Evolutionary conservation across 805 yeast species (phyloP).

Genomic region (Hanseniaspora nectarophila): DNA sequence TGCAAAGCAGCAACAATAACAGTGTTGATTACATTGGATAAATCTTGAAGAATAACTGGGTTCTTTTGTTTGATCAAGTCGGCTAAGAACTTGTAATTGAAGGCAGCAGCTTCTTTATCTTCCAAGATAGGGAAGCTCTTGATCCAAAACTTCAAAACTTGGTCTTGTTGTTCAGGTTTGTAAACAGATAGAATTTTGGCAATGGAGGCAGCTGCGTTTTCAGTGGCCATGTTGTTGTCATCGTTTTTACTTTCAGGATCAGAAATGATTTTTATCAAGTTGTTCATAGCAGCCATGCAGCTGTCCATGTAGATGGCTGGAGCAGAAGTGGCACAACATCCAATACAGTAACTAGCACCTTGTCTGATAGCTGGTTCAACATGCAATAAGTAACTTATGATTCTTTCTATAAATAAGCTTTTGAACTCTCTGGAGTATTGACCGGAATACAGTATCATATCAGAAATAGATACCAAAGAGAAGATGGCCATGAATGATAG

Average conservation of each 20-base stretch:
- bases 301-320: slow-evolving; percentile 51
- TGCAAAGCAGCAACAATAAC: slow-evolving; percentile 66
- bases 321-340: slow-evolving; percentile 76
- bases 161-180: slow-evolving; percentile 55
- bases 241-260: slow-evolving; percentile 78
- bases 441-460: slow-evolving; percentile 70
- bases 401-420: slow-evolving; percentile 49
- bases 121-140: slow-evolving; percentile 66
- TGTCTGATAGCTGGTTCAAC: slow-evolving; percentile 69
- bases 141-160: slow-evolving; percentile 65
- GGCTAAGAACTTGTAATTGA: slow-evolving; percentile 61
- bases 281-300: slow-evolving; percentile 57
- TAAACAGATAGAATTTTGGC: slow-evolving; percentile 67
- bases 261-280: slow-evolving; percentile 57
- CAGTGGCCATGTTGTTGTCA: slow-evolving; percentile 77
- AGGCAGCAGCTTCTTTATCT: slow-evolving; percentile 83
- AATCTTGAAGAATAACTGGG: slow-evolving; percentile 41
- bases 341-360: slow-evolving; percentile 73
- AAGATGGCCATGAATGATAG: slow-evolving; percentile 59
- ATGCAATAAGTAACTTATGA: slow-evolving; percentile 56
- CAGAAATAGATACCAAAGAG: slow-evolving; percentile 71
- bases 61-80: slow-evolving; percentile 61
- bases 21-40: slow-evolving; percentile 51
- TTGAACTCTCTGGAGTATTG: slow-evolving; percentile 51
- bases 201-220: slow-evolving; percentile 68